Percentiles rank a stretch among this genome's conserved stretches.
These are phyloP conservation scores for Peronospora destructor DNA, from an alignment of 352 stramenopile species.

Conservation along the genomic window DNA sequence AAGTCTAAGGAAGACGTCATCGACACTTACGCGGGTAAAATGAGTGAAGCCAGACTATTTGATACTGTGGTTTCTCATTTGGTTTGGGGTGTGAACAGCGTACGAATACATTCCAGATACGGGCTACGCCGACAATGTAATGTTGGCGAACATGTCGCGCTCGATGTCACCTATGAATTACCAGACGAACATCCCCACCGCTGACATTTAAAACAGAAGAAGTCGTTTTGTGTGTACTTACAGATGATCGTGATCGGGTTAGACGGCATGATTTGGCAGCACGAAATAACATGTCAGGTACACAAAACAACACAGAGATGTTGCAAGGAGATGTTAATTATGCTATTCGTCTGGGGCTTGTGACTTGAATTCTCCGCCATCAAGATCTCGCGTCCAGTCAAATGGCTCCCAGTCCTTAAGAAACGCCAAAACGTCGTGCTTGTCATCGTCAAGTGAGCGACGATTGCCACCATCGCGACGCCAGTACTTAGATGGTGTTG, in stretches of 20 bases:
- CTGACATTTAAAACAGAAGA: constrained; percentile 42
- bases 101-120: constrained; percentile 81
- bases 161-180: constrained; percentile 50
- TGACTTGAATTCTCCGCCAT: constrained; percentile 44
- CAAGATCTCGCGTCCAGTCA: constrained; percentile 68
- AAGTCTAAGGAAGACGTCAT: constrained; percentile 81
- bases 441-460: constrained; percentile 48
- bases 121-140: constrained; percentile 36
- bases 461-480: constrained; percentile 31
- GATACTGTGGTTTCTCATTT: constrained; percentile 1
- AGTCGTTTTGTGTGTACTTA: constrained; percentile 14
- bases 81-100: constrained; percentile 21
- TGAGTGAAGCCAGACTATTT: background rate
- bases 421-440: constrained; percentile 52
- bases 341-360: constrained; percentile 7
- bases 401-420: constrained; percentile 61
- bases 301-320: background rate
- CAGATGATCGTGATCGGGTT: constrained; percentile 1
- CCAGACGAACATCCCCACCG: constrained; percentile 47
- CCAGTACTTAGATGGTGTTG: constrained; percentile 59
- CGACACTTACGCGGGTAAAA: constrained; percentile 71
- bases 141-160: constrained; percentile 32
- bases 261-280: constrained; percentile 3
- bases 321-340: constrained; percentile 6
- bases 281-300: constrained; percentile 10